Conservation (phyloP, 2,329 filamentous ascomycete species). For the Hypomyces perniciosus region DNA sequence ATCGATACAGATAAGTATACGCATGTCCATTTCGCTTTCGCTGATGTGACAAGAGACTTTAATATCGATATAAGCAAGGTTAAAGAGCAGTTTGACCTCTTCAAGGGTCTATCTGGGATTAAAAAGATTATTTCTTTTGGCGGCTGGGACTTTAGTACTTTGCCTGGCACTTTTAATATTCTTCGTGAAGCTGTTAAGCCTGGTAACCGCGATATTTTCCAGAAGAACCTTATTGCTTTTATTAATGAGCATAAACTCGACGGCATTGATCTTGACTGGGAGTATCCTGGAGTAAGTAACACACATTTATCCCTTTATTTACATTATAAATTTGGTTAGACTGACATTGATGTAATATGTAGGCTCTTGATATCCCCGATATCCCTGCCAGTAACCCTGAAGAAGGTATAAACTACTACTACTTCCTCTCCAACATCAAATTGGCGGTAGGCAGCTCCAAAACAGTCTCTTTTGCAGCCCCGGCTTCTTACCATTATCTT, state of each 20-base stretch:
- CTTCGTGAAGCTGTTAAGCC: slow-evolving; percentile 24
- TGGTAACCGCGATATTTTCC: slow-evolving; percentile 33
- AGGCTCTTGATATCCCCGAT: slow-evolving; percentile 20
- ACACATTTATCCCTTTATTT: slow-evolving; percentile 22
- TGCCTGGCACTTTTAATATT: slow-evolving; percentile 20
- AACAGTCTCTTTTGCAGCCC: slow-evolving; percentile 23
- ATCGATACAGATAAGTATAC: slow-evolving; percentile 22
- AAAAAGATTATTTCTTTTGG: slow-evolving; percentile 33
- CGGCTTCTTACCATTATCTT: slow-evolving; percentile 30
- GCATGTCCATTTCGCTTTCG: slow-evolving; percentile 30
- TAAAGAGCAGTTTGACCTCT: slow-evolving; percentile 24
- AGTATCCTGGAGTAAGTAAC: slow-evolving; percentile 34
- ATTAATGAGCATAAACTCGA: slow-evolving; percentile 34
- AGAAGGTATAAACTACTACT: slow-evolving; percentile 13
- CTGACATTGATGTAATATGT: background rate
- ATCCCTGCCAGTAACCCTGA: slow-evolving; percentile 23
- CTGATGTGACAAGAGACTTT: slow-evolving; percentile 18
- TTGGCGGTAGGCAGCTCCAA: slow-evolving; percentile 21
- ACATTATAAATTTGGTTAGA: slow-evolving; percentile 9
- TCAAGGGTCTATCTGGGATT: slow-evolving; percentile 22
- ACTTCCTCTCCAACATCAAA: slow-evolving; percentile 12
- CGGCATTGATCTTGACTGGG: slow-evolving; percentile 44
- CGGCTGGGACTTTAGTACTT: slow-evolving; percentile 29
- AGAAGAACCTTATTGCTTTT: slow-evolving; percentile 32
- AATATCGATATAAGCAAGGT: slow-evolving; percentile 16